Percentiles rank a stretch among this genome's conserved stretches.
These are phyloP conservation scores for Nannizzia gypsea DNA, from an alignment of 2,329 filamentous ascomycete species.

Conservation along the genomic window DNA sequence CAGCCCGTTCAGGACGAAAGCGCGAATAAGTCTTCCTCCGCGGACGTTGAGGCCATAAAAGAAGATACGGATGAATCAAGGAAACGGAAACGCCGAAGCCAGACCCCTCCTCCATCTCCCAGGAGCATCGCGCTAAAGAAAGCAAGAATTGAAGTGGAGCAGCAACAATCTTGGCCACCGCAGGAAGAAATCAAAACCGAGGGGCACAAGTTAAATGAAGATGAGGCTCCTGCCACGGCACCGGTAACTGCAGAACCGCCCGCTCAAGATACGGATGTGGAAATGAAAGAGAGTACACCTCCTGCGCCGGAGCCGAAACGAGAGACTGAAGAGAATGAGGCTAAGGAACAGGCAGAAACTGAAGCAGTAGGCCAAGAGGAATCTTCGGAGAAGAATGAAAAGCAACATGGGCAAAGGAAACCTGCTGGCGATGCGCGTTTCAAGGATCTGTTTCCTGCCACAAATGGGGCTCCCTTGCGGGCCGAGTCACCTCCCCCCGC, in stretches of 20 bases:
- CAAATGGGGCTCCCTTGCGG: slow-evolving; percentile 18
- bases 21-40: slow-evolving; percentile 14
- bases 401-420: slow-evolving; percentile 21
- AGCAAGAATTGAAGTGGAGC: slow-evolving; percentile 33
- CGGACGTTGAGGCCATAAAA: slow-evolving; percentile 20
- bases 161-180: slow-evolving; percentile 12
- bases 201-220: background rate
- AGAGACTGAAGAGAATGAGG: background rate
- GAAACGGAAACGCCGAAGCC: slow-evolving; percentile 57
- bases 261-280: background rate
- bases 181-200: background rate
- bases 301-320: background rate
- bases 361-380: slow-evolving; percentile 10
- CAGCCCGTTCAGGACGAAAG: slow-evolving; percentile 17
- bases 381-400: slow-evolving; percentile 17
- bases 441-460: slow-evolving; percentile 35
- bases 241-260: background rate
- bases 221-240: background rate
- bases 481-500: slow-evolving; percentile 20
- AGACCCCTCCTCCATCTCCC: slow-evolving; percentile 46
- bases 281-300: slow-evolving; percentile 6
- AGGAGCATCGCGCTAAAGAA: slow-evolving; percentile 47
- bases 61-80: slow-evolving; percentile 43
- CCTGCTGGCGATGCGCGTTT: slow-evolving; percentile 35
- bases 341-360: slow-evolving; percentile 6